phyloP scores from a whole-genome alignment of 2,329 filamentous ascomycete species.

The Xylariaceae sp. region DNA sequence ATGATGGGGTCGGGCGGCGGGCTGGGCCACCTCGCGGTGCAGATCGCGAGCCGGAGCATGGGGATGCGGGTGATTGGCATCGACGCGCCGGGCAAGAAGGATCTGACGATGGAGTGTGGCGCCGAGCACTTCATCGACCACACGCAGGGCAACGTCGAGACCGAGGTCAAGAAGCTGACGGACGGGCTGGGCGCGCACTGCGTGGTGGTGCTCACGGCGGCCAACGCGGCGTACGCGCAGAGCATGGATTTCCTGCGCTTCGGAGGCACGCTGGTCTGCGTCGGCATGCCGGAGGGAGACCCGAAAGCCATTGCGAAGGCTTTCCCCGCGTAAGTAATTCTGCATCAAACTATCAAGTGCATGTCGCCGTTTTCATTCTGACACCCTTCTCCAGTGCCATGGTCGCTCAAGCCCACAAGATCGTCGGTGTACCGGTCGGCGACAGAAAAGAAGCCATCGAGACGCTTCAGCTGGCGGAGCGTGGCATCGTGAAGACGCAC shows the following conservation, averaged over 20 bases:
- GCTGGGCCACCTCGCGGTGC: conserved; percentile 11
- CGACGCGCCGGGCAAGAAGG: conserved; percentile 10
- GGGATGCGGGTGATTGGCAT: conserved; percentile 14
- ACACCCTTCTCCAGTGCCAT: background rate
- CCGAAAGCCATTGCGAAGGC: conserved; percentile 8
- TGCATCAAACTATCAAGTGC: background rate
- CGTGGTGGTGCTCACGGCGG: conserved; percentile 10
- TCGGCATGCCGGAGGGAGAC: conserved; percentile 13
- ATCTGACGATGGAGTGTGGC: conserved; percentile 7
- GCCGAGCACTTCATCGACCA: conserved; percentile 15
- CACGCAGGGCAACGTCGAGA: conserved; percentile 7
- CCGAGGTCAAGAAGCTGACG: conserved; percentile 13
- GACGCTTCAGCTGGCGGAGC: conserved; percentile 10
- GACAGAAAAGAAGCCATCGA: conserved; percentile 14
- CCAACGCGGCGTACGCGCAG: conserved; percentile 11
- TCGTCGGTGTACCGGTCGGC: conserved; percentile 8
- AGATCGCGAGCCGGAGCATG: conserved; percentile 7
- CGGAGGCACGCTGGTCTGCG: conserved; percentile 12
- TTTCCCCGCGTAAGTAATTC: conserved; percentile 1
- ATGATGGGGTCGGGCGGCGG: conserved; percentile 15
- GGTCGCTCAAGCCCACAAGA: conserved; percentile 3
- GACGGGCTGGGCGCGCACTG: conserved; percentile 10
- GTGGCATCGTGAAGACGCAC: conserved; percentile 10
- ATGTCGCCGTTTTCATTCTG: too few relatives aligned
- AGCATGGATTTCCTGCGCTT: conserved; percentile 11